A percentile compares a stretch with the other conserved stretches of the same genome.
These are phyloP conservation scores for Vitis vinifera DNA, from an alignment of 164 flowering plant species.

Conservation along the genomic window ASM3070453v1 NC_081809.1:6828501-6829000, in stretches of 20 bases:
- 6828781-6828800: constrained; percentile 8
- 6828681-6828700: constrained; percentile 18
- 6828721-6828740: too few relatives aligned
- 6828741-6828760: neutral
- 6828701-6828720: neutral
- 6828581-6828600: constrained; percentile 4
- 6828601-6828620: neutral
- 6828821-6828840: too few relatives aligned
- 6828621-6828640: constrained; percentile 1
- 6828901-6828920: too few relatives aligned
- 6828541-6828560: constrained; percentile 8
- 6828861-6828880: too few relatives aligned
- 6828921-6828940: too few relatives aligned
- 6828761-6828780: constrained; percentile 11
- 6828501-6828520: neutral
- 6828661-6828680: constrained; percentile 1
- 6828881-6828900: too few relatives aligned
- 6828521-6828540: constrained; percentile 14
- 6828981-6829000: too few relatives aligned
- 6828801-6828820: neutral
- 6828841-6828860: too few relatives aligned
- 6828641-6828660: constrained; percentile 23
- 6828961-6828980: too few relatives aligned
- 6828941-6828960: too few relatives aligned
- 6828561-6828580: neutral